Evolutionary conservation across 352 stramenopile species (phyloP).

Genomic region (Globisporangium recalcitrans): DNA sequence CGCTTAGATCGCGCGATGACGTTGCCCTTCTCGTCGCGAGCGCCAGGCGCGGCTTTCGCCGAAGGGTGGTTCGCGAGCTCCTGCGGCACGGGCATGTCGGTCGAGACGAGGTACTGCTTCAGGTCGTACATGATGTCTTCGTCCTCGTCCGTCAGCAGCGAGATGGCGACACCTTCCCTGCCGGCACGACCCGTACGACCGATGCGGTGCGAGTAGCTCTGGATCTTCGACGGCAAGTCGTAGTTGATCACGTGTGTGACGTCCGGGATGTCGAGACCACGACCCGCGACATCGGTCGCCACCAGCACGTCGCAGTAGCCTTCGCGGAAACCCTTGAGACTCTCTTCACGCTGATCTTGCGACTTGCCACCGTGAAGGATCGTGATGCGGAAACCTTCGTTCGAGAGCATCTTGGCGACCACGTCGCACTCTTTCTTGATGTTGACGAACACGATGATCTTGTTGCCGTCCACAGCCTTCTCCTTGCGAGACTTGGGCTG

Average conservation of each 20-base stretch:
- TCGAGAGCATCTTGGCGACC: conserved; percentile 92
- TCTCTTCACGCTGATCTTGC: conserved; percentile 94
- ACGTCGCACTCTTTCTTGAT: conserved; percentile 97
- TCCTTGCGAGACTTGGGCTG: conserved; percentile 66
- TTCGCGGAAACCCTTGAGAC: conserved; percentile 87
- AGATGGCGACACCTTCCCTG: conserved; percentile 96
- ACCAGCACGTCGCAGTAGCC: conserved; percentile 89
- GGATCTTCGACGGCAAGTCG: conserved; percentile 96
- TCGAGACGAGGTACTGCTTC: conserved; percentile 95
- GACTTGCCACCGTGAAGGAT: conserved; percentile 97
- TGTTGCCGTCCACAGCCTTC: conserved; percentile 74
- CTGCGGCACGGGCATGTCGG: conserved; percentile 90
- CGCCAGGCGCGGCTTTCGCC: conserved; percentile 80
- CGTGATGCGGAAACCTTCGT: conserved; percentile 84
- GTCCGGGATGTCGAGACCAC: conserved; percentile 98
- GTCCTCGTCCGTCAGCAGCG: conserved; percentile 97
- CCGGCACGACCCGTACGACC: conserved; percentile 96
- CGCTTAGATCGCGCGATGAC: conserved; percentile 83
- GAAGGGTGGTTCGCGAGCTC: conserved; percentile 92
- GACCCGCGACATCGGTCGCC: conserved; percentile 91
- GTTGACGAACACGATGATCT: conserved; percentile 99
- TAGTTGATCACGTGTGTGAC: conserved; percentile 99
- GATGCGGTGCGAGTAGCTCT: conserved; percentile 98
- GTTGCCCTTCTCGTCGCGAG: conserved; percentile 83
- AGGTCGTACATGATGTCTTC: conserved; percentile 96